These are phyloP conservation scores for Pyronema omphalodes DNA, from an alignment of 495 filamentous ascomycete genomes.

Conservation along the genomic window DNA sequence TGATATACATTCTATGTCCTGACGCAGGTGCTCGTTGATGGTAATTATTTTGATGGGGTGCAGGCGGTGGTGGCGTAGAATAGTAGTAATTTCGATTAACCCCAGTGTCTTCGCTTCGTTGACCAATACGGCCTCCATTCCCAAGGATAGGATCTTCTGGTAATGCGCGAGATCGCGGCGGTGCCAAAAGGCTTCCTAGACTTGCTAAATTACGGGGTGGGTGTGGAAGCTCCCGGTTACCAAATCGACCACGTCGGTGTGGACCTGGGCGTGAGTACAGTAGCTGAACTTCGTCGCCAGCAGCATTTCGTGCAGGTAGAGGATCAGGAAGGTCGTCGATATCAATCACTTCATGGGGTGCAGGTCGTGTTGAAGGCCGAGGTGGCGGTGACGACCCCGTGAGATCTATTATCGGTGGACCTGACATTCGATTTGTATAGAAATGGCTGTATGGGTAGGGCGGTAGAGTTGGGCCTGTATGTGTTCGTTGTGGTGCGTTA, in stretches of 20 bases:
- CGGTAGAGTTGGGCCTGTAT: slow-evolving; percentile 4
- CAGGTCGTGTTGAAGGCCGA: not conserved
- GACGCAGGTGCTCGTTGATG: no score
- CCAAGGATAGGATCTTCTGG: slow-evolving; percentile 19
- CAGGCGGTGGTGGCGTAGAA: not conserved
- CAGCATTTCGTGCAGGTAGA: slow-evolving; percentile 12
- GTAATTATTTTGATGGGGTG: no score
- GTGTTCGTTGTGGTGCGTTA: slow-evolving; percentile 17
- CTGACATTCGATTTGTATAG: not conserved
- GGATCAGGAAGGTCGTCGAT: slow-evolving; percentile 24
- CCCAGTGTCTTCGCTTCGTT: slow-evolving; percentile 2
- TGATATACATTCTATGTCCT: no score
- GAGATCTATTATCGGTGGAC: slow-evolving; percentile 24
- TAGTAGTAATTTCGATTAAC: not conserved
- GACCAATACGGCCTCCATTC: slow-evolving; percentile 16
- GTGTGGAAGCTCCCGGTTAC: not conserved
- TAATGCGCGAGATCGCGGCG: no score
- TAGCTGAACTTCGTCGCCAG: not conserved
- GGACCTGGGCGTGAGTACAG: not conserved
- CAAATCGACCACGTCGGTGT: not conserved
- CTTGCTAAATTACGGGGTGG: not conserved
- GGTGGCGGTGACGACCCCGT: slow-evolving; percentile 27
- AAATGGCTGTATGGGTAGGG: not conserved
- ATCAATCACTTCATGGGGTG: slow-evolving; percentile 11
- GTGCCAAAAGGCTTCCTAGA: not conserved